Base-by-base conservation (phyloP, 805 yeast species). In the Tetrapisispora phaffii region DNA sequence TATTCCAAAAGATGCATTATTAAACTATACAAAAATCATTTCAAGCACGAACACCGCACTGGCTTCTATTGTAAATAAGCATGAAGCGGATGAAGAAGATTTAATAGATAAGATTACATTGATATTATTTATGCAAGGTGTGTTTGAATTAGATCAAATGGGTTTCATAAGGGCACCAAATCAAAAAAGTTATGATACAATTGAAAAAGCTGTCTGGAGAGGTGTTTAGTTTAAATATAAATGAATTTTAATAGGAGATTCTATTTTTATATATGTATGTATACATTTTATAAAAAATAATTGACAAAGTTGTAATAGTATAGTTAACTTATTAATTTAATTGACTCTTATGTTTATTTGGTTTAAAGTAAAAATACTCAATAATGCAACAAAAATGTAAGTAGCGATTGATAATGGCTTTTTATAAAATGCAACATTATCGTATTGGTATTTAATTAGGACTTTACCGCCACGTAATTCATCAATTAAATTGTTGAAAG, bases 51-150 rank as follows among this genome's bases (percentile, higher is more conserved):
- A 58, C 55, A 41, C 55, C 35, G 51, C 53, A 54, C 23, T 67
- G 49, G 39, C 53, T 39, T 47, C 49, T 45, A 45, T 69, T 51
- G 44, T 54, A 1, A 44, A 45, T 12, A 44, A 46, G 17, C 58
- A 63, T 41, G 60, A 55, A 34, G 49, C 62, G 38, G 59, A 54
- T 32, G 49, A 58, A 4, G 41, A 44, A n/a, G 43, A 34, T 5
- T 72, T 66, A 8, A 84, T 93, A 87, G 81, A 80, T 38, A 74
- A 76, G 48, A 54, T 80, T 39, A 66, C 79, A 0, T 67, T 83
- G 51, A 75, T 86, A 3, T 77, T 93, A 77, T 88, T 88, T 58
- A 65, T 84, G 48, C 89, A 84, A 52, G 79, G 79, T 17, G 70
- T 89, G 41, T 75, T 75, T 22, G 95, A 87, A 57, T 68, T 88